Evolutionary conservation across 768 basidiomycete species (phyloP).

Genomic region (Suillus alpinus): DNA sequence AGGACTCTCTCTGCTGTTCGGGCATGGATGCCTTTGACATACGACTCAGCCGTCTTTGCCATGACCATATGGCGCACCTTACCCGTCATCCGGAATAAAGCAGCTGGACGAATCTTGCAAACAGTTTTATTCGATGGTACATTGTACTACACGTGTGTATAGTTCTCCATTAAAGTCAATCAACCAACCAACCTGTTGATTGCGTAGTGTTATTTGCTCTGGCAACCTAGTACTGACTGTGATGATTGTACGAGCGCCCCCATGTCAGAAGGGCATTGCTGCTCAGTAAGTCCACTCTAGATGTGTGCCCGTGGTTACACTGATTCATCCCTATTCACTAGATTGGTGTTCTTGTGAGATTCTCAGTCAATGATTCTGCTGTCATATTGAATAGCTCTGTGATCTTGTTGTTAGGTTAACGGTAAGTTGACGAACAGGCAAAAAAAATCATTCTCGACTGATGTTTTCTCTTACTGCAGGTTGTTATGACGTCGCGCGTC

Average conservation of each 20-base stretch:
- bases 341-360: conserved; percentile 1
- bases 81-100: conserved; percentile 32
- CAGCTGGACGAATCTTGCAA: conserved; percentile 33
- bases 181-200: background rate
- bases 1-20: background rate
- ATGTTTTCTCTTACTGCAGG: background rate
- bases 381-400: conserved; percentile 38
- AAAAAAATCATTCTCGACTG: background rate
- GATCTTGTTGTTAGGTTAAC: conserved; percentile 13
- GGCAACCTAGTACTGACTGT: conserved; percentile 43
- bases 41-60: conserved; percentile 42
- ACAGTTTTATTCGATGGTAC: conserved; percentile 44
- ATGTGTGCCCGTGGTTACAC: background rate
- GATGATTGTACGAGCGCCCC: conserved; percentile 45
- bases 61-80: conserved; percentile 39
- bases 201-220: conserved; percentile 41
- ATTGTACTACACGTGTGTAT: conserved; percentile 42
- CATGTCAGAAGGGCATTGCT: conserved; percentile 43
- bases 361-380: conserved; percentile 16
- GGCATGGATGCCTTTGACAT: conserved; percentile 49
- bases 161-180: background rate
- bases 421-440: background rate
- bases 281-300: conserved; percentile 38
- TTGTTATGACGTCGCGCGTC: conserved; percentile 2
- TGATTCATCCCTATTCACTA: background rate